Percentiles rank a stretch among this genome's conserved stretches.
Evolutionary conservation across 2,329 filamentous ascomycete species (phyloP).

Genomic region (Neodidymelliopsis sp.): DNA sequence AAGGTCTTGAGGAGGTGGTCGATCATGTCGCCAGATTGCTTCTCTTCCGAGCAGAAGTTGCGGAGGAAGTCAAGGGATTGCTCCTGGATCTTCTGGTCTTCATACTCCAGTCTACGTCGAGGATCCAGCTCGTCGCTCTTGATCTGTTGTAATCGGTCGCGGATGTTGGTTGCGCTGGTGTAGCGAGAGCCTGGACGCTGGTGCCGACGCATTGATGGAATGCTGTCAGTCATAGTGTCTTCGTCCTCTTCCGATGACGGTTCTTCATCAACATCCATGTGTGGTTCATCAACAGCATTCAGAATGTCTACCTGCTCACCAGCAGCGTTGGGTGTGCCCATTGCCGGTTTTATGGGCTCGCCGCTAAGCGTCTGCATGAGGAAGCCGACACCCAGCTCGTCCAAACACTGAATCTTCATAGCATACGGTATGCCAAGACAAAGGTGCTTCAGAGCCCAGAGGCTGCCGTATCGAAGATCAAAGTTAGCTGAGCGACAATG

Average conservation of each 20-base stretch:
- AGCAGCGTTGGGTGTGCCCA: slow-evolving; percentile 66
- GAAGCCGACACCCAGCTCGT: slow-evolving; percentile 80
- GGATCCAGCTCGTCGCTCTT: slow-evolving; percentile 73
- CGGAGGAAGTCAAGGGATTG: slow-evolving; percentile 89
- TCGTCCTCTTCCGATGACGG: slow-evolving; percentile 55
- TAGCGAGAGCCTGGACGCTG: slow-evolving; percentile 48
- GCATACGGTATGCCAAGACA: slow-evolving; percentile 75
- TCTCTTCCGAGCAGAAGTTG: slow-evolving; percentile 79
- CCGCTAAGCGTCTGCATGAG: slow-evolving; percentile 78
- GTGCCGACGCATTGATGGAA: slow-evolving; percentile 48
- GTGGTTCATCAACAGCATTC: slow-evolving; percentile 58
- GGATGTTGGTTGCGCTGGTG: slow-evolving; percentile 45
- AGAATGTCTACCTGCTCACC: slow-evolving; percentile 67
- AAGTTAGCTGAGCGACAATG: slow-evolving; percentile 83
- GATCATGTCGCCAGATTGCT: slow-evolving; percentile 71
- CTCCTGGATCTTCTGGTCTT: slow-evolving; percentile 87
- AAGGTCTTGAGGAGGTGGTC: slow-evolving; percentile 81
- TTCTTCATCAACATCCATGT: slow-evolving; percentile 52
- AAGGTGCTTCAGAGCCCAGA: slow-evolving; percentile 95
- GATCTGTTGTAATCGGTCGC: slow-evolving; percentile 53
- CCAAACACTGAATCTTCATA: slow-evolving; percentile 78
- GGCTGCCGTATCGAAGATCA: slow-evolving; percentile 80
- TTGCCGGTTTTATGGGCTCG: slow-evolving; percentile 55
- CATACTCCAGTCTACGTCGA: slow-evolving; percentile 71
- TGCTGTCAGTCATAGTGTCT: slow-evolving; percentile 56